These are phyloP conservation scores for Rhynchospora breviuscula DNA, from an alignment of 176 grass and related monocot genomes.

Conservation along the genomic window DNA sequence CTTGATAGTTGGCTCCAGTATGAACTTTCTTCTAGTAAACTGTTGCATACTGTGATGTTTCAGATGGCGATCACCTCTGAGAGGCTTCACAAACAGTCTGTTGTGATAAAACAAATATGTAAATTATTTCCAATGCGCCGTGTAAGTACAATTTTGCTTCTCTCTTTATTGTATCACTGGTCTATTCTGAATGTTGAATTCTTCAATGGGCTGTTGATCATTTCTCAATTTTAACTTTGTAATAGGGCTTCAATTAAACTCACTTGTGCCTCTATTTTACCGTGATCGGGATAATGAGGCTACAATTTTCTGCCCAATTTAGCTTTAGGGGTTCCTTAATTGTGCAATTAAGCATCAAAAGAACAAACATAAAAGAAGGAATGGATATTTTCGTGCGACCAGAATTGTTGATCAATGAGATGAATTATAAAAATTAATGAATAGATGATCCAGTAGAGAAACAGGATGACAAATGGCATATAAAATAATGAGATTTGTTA, in stretches of 20 bases:
- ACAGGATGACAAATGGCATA: neutral
- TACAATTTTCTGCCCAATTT: neutral
- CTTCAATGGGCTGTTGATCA: neutral
- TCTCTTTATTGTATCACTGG: neutral
- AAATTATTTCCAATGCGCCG: constrained; percentile 71
- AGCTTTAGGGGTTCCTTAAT: neutral
- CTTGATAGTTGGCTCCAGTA: neutral
- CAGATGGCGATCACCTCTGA: constrained; percentile 85
- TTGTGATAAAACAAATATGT: constrained; percentile 86
- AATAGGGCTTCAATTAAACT: neutral
- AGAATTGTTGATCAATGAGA: constrained; percentile 2
- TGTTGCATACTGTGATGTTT: constrained; percentile 5
- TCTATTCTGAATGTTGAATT: constrained; percentile 9
- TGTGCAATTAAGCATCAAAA: neutral
- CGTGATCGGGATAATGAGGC: neutral
- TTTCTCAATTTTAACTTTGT: neutral
- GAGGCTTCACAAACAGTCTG: constrained; percentile 64
- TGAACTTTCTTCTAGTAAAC: constrained; percentile 15
- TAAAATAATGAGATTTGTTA: neutral
- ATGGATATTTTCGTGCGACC: neutral
- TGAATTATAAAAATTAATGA: neutral
- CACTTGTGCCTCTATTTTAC: neutral
- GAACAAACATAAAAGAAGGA: neutral
- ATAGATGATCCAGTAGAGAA: neutral
- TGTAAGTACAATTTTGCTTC: constrained; percentile 38